phyloP scores from a whole-genome alignment of 2,329 filamentous ascomycete species.

The Diaporthe nobilis region DNA sequence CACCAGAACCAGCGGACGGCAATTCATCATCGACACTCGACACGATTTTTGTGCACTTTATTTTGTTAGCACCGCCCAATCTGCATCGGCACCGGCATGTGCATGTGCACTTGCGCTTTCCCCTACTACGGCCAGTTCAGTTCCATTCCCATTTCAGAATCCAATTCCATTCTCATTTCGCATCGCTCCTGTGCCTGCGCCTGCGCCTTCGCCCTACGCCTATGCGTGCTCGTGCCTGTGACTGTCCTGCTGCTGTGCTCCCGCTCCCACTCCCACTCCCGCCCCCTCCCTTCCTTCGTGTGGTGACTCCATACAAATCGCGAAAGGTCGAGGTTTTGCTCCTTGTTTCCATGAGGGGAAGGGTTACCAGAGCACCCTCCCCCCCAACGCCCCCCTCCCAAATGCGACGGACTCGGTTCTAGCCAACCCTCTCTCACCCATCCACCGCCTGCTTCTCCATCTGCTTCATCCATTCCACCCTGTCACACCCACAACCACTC shows the following conservation, averaged over 20 bases:
- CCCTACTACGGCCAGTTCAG: background rate
- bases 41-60: background rate
- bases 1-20: background rate
- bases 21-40: background rate
- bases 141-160: background rate
- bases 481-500: background rate
- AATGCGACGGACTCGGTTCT: no score
- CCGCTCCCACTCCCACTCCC: background rate
- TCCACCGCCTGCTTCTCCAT: constrained; percentile 15
- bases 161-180: background rate
- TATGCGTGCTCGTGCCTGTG: background rate
- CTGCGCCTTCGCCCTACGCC: background rate
- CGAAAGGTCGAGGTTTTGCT: background rate
- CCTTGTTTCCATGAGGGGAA: background rate
- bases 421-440: background rate
- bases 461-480: background rate
- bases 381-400: background rate
- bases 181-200: background rate
- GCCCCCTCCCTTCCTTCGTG: background rate
- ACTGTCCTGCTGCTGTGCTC: background rate
- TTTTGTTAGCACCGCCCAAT: background rate
- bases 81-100: background rate
- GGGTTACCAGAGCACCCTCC: background rate
- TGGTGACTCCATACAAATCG: background rate
- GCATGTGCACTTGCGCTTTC: background rate